These are phyloP conservation scores for Capronia americana DNA, from an alignment of 2,329 filamentous ascomycete species.

Conservation along the genomic window DNA sequence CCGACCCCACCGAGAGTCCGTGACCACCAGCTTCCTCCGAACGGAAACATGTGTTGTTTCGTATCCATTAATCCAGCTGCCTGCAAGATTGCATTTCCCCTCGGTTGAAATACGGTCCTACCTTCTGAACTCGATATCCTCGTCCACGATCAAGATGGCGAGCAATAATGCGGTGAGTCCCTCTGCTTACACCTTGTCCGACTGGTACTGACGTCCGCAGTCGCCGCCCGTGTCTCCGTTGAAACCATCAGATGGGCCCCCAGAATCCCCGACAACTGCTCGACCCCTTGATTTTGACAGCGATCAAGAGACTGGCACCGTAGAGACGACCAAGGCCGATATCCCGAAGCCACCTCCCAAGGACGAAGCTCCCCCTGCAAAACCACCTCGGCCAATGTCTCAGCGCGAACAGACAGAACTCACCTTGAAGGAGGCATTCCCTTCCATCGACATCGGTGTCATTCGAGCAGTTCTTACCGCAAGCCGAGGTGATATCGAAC, in stretches of 20 bases:
- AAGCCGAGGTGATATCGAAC: constrained; percentile 85
- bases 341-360: constrained; percentile 39
- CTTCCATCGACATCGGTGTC: constrained; percentile 76
- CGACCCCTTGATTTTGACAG: constrained; percentile 65
- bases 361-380: constrained; percentile 65
- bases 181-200: not conserved
- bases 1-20: not conserved
- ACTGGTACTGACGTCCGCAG: constrained; percentile 24
- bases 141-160: constrained; percentile 23
- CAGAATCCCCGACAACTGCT: constrained; percentile 63
- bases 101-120: constrained; percentile 4
- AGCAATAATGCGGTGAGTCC: constrained; percentile 28
- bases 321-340: constrained; percentile 42
- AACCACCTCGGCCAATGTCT: constrained; percentile 82
- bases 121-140: not conserved
- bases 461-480: constrained; percentile 87
- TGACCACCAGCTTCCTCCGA: constrained; percentile 3
- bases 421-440: constrained; percentile 93
- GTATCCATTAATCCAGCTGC: constrained; percentile 24
- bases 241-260: constrained; percentile 41
- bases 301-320: constrained; percentile 55
- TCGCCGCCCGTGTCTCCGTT: constrained; percentile 39
- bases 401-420: constrained; percentile 84
- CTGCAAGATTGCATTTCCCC: constrained; percentile 14
- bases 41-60: constrained; percentile 30